A percentile compares a stretch with the other conserved stretches of the same genome.
phyloP scores from a whole-genome alignment of 352 stramenopile genomes.

The Phytopythium kandeliae region DNA sequence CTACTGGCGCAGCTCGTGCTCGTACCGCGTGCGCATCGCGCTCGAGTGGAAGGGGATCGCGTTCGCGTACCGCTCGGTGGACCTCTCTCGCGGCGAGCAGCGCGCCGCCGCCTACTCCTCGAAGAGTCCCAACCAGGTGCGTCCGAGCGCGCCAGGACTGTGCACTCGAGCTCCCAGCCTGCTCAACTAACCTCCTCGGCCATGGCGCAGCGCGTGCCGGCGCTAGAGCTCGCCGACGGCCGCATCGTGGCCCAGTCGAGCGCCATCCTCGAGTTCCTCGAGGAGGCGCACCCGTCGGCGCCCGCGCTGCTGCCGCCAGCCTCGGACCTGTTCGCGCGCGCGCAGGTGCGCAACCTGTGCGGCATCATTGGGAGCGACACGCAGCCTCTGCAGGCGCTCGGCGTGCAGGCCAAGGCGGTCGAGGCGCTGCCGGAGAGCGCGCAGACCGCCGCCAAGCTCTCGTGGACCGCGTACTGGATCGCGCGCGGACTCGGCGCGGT shows the following conservation, averaged over 20 bases:
- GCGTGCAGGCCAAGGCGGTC: constrained; percentile 50
- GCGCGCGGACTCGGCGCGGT: constrained; percentile 70
- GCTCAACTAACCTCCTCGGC: too few relatives aligned
- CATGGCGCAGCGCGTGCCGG: constrained; percentile 47
- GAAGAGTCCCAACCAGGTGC: constrained; percentile 66
- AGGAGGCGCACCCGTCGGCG: constrained; percentile 71
- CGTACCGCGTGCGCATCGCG: constrained; percentile 87
- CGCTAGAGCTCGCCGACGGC: constrained; percentile 71
- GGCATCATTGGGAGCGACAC: constrained; percentile 90
- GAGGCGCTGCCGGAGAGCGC: constrained; percentile 47
- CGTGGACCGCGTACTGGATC: constrained; percentile 66
- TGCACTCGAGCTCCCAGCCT: too few relatives aligned
- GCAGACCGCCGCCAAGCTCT: constrained; percentile 32
- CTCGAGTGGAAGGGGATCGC: constrained; percentile 82
- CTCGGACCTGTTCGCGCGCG: constrained; percentile 52
- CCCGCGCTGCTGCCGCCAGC: constrained; percentile 54
- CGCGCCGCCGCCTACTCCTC: constrained; percentile 41
- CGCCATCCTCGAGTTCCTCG: constrained; percentile 93
- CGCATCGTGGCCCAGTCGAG: constrained; percentile 74
- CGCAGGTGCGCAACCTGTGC: constrained; percentile 82
- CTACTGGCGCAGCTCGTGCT: constrained; percentile 87
- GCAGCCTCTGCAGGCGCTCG: constrained; percentile 90
- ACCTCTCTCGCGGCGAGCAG: constrained; percentile 69
- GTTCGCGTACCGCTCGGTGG: constrained; percentile 74
- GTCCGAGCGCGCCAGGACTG: too few relatives aligned